phyloP scores from a whole-genome alignment of 306 rosid genomes.

The Abrus precatorius region DNA sequence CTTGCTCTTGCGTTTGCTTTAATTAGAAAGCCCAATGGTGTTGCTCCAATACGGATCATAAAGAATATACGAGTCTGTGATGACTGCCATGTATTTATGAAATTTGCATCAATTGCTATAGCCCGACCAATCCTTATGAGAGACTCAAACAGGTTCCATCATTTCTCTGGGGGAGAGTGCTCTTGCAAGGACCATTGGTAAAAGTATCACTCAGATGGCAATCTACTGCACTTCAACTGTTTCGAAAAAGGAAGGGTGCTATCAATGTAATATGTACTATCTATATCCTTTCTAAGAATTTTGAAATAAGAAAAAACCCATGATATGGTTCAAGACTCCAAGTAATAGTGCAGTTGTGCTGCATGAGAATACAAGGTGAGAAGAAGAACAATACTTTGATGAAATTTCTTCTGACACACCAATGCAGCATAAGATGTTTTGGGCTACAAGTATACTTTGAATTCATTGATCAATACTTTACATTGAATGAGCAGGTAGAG shows the following conservation, averaged over 20 bases:
- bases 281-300: constrained; percentile 16
- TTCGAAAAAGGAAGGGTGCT: constrained; percentile 33
- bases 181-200: constrained; percentile 66
- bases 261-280: constrained; percentile 7
- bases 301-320: constrained; percentile 21
- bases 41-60: constrained; percentile 60
- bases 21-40: constrained; percentile 51
- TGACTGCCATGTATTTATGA: constrained; percentile 65
- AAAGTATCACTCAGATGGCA: constrained; percentile 38
- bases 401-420: constrained; percentile 12
- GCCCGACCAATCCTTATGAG: constrained; percentile 55
- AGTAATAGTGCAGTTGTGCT: constrained; percentile 19
- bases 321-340: constrained; percentile 2
- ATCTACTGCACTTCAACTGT: constrained; percentile 24
- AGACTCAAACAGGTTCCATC: constrained; percentile 65
- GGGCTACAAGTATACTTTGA: constrained; percentile 9
- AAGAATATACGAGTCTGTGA: constrained; percentile 62
- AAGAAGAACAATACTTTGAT: background rate
- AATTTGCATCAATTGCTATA: constrained; percentile 50
- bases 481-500: constrained; percentile 16
- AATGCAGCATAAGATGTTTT: constrained; percentile 21
- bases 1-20: constrained; percentile 65
- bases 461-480: background rate
- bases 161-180: constrained; percentile 59
- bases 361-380: background rate